phyloP scores from a whole-genome alignment of 257 asterid genomes.

The Fraxinus pennsylvanica region DNA sequence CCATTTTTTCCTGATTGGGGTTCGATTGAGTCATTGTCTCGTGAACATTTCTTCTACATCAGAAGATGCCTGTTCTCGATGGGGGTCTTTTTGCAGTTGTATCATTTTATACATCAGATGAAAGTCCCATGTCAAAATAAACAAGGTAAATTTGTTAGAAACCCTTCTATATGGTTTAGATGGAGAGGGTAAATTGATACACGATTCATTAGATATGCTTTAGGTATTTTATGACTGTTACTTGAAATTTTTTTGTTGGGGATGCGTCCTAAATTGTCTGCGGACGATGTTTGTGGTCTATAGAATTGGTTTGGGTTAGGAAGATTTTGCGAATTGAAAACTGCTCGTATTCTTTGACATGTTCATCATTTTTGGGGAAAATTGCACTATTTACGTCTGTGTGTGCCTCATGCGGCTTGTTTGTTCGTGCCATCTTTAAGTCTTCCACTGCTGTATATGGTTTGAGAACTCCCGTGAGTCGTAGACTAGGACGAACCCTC shows the following conservation, averaged over 20 bases:
- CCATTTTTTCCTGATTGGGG: constrained; percentile 27
- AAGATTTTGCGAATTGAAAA: not conserved
- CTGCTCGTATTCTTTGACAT: not conserved
- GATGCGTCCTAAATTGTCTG: not conserved
- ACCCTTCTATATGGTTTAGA: not conserved
- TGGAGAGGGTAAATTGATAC: not conserved
- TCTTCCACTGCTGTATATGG: not conserved
- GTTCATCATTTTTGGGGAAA: not conserved
- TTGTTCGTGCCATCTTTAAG: not conserved
- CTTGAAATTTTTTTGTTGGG: not conserved
- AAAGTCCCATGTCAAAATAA: constrained; percentile 25
- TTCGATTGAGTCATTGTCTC: constrained; percentile 22
- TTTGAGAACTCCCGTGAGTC: not conserved
- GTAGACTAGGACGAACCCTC: constrained; percentile 39
- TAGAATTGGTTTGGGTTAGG: not conserved
- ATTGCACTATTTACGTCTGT: not conserved
- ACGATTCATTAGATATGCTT: not conserved
- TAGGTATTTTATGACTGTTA: not conserved
- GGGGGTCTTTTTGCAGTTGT: constrained; percentile 35
- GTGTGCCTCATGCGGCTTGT: not conserved
- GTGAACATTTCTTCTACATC: constrained; percentile 39
- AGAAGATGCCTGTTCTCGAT: constrained; percentile 34
- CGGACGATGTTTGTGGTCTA: not conserved
- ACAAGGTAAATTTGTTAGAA: constrained; percentile 4
- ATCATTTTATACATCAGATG: constrained; percentile 35